Conservation (phyloP, 257 asterid species). For the Striga asiatica region DNA sequence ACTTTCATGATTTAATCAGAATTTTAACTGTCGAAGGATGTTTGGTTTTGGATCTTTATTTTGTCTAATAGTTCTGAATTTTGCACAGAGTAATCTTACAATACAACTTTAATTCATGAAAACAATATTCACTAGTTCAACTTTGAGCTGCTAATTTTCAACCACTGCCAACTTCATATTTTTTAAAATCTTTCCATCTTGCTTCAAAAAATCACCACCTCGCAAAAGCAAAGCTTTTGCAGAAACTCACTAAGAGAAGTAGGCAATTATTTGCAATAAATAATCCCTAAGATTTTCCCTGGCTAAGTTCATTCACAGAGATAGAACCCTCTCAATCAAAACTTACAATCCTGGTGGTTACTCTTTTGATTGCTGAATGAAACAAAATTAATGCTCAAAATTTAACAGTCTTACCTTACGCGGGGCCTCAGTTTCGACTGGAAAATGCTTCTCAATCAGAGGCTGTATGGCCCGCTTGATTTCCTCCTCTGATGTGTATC, state of each 20-base stretch:
- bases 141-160: no score
- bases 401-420: conserved; percentile 39
- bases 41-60: no score
- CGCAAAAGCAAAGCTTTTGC: background rate
- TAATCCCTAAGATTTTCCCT: background rate
- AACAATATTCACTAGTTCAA: no score
- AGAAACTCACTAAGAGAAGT: background rate
- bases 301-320: conserved; percentile 1
- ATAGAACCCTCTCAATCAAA: background rate
- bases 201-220: background rate
- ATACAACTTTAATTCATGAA: no score
- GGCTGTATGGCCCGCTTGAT: conserved; percentile 66
- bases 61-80: no score
- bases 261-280: background rate
- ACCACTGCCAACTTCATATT: background rate
- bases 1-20: no score
- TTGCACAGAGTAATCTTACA: no score
- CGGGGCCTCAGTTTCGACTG: conserved; percentile 59
- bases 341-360: background rate
- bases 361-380: background rate
- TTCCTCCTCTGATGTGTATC: conserved; percentile 96
- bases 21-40: no score
- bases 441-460: conserved; percentile 60
- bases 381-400: background rate
- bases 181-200: background rate